Evolutionary conservation across 345 rosid genomes (phyloP), one percentile per base, ranked within the genome.

Genomic region (Cardamine chenopodiifolia): DNA sequence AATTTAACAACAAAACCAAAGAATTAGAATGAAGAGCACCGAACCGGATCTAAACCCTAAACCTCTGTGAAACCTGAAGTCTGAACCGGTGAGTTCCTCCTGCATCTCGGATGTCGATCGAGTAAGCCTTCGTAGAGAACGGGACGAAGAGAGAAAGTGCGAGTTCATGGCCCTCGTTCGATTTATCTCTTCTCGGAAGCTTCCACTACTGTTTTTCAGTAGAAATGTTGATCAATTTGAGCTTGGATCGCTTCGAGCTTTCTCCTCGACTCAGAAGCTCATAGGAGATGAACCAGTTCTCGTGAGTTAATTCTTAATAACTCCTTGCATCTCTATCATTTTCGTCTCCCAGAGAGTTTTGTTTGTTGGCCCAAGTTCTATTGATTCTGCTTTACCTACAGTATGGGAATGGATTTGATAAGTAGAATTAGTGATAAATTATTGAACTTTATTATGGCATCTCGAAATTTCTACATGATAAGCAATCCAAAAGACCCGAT

Each of bases 231-330:
- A 73, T 60, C 82, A 83, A 35, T 70, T 59, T 44, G 83, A 73
- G 29, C 71, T 68, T 75, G 66, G 70, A 68, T 65, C 82, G 57
- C 69, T 68, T 74, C 82, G 57, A 73, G 85, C 85, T 37, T 61
- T 70, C 75, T 92, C 79, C 87, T 90, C 91, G 19, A 85, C 90
- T 14, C 71, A 83, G 77, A 78, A 72, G 50, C 77, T 88, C 75
- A 81, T 87, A 29, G 91, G 89, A 35, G 88, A 87, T 1, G 65
- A 83, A 56, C 96, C 98, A 58, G 71, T 93, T 70, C 91, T 93
- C 13, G 98, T 93, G 50, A 82, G 90, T 73, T 68, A 25, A 4
- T 25, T 35, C 45, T 39, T 52, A 2, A 42, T 31, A 40, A 10
- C 12, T 10, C 35, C 61, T 59, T 25, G 40, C 7, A 26, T 44